Conservation (phyloP, 345 rosid genomes). For the Erucastrum elatum region DNA sequence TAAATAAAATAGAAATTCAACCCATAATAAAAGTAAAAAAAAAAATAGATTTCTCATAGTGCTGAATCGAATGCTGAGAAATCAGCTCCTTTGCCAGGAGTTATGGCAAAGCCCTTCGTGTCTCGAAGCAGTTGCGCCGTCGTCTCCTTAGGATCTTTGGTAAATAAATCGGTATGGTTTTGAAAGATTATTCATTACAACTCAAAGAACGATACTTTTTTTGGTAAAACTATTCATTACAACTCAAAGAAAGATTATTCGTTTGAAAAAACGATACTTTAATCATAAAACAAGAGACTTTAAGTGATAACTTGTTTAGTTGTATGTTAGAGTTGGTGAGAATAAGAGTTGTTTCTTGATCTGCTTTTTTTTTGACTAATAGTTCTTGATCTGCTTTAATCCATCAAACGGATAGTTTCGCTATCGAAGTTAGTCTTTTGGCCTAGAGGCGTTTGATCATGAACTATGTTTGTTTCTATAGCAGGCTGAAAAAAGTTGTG, state of each 20-base stretch:
- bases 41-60: slow-evolving; percentile 10
- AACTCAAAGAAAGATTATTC: no score
- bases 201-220: background rate
- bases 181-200: no score
- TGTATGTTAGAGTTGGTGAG: background rate
- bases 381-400: no score
- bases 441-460: background rate
- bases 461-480: background rate
- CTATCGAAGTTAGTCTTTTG: slow-evolving; percentile 3
- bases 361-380: background rate
- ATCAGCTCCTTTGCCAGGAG: slow-evolving; percentile 54
- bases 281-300: background rate
- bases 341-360: background rate
- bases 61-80: slow-evolving; percentile 51
- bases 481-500: background rate
- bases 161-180: slow-evolving; percentile 49
- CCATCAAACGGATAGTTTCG: background rate
- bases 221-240: no score
- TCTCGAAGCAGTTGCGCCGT: slow-evolving; percentile 48
- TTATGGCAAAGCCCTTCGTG: slow-evolving; percentile 50
- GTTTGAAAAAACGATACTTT: no score
- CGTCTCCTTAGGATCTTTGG: slow-evolving; percentile 55
- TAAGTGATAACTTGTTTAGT: no score
- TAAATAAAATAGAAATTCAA: no score
- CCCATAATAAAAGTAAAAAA: no score